Conservation (phyloP, 2,329 filamentous ascomycete species). For the Fusarium torulosum region DNA sequence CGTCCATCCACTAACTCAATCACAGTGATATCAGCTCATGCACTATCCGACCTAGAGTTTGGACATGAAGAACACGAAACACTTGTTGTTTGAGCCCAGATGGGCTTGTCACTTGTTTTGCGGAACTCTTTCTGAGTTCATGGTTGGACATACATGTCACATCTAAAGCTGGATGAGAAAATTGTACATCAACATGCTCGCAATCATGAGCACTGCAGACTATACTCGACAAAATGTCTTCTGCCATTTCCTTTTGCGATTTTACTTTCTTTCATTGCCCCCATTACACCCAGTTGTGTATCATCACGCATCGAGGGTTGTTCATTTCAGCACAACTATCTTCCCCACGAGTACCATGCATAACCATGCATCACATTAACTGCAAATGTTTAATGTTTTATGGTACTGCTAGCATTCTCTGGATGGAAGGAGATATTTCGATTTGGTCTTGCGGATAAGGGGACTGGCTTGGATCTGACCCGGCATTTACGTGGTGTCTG, state of each 20-base stretch:
- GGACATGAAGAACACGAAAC: constrained; percentile 1
- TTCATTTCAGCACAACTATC: background rate
- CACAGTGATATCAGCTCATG: constrained; percentile 5
- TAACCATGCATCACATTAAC: constrained; percentile 7
- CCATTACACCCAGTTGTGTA: background rate
- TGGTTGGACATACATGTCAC: constrained; percentile 27
- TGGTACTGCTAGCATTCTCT: constrained; percentile 2
- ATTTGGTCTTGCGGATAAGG: constrained; percentile 14
- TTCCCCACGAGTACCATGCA: background rate
- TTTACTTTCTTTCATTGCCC: background rate
- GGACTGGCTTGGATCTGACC: constrained; percentile 13
- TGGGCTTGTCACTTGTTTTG: constrained; percentile 12
- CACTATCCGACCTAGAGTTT: constrained; percentile 6
- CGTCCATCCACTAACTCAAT: constrained; percentile 9
- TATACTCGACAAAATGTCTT: constrained; percentile 1
- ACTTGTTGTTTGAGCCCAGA: constrained; percentile 7
- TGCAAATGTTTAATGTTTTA: background rate
- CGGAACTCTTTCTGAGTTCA: constrained; percentile 15
- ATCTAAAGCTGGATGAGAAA: constrained; percentile 25
- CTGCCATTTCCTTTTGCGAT: constrained; percentile 20
- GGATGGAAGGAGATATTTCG: background rate
- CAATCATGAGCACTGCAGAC: constrained; percentile 2
- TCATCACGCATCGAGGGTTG: background rate
- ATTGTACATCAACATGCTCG: constrained; percentile 12
- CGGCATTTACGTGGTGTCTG: background rate